Evolutionary conservation across 495 filamentous ascomycete genomes (phyloP), one percentile per base, ranked within the genome.

Genomic region (Glarea lozoyensis): DNA sequence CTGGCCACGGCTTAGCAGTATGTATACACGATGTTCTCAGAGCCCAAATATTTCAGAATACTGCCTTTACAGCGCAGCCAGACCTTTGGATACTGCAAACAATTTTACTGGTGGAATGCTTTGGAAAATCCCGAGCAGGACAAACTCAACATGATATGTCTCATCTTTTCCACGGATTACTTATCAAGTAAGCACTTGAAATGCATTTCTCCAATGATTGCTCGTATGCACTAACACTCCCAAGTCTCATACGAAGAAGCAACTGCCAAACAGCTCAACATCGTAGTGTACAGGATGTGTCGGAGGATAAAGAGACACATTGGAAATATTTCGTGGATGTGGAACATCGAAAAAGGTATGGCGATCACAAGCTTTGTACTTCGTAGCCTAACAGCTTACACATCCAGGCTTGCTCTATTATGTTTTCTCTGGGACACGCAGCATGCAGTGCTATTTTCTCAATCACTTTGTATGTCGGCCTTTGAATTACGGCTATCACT

Each of bases 361-460:
- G 43, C 16, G 30, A n/a, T n/a, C 13, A 3, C 18, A 10, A 29
- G 38, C n/a, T 32, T 17, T n/a, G 12, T 6, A 1, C 10, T 24
- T 38, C 9, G 15, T 37, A 3, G 20, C 34, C 24, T 18, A 40
- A 25, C 42, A 31, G 21, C 43, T 45, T 36, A 25, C 42, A 2
- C 3, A 46, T 12, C 10, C 10, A 67, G 65, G 19, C 54, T 76
- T 5, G 67, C 69, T 0, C 62, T 77, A 37, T 61, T 72, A 21
- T 75, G 69, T 43, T 79, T 78, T 46, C 74, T 78, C 66, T 76
- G 72, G 73, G 73, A 76, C 43, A 72, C 68, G 0, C 70, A 75
- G 48, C 71, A 74, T 45, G 70, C 72, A 1, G 69, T 74, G 0
- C 57, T 76, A 3, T 76, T 75, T 52, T 76, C 67, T 16, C 72